Base-by-base conservation (phyloP, 208 protist genomes). In the Acanthamoeba triangularis region DNA sequence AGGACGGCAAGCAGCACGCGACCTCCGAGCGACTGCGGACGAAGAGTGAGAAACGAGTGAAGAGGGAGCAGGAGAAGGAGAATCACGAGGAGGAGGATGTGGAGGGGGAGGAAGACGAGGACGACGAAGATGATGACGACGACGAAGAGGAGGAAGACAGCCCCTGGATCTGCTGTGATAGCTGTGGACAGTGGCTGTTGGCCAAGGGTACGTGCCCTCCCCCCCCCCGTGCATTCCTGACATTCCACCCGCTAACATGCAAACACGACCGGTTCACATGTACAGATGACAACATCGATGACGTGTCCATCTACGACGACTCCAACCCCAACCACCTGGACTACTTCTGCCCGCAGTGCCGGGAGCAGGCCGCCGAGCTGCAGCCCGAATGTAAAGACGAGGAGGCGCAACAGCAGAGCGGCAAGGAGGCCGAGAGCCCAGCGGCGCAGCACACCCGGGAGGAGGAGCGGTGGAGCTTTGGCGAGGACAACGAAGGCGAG, bases 81-180 rank as follows among this genome's bases (percentile, higher is more conserved):
- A 54, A 37, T 3, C 18, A 87, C 28, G 78, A 87, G 28, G 78
- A 59, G 37, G 78, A 87, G 5, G 78, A 87, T 3, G 78, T 35
- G 13, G 78, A 5, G 20, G 78, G 13, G 8, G 78, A 87, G 28
- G 78, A 87, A 6, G n/a, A n/a, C n/a, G 84, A 90, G 33, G 84
- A 90, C 3, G 49, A 61, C 16, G 84, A 90, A 3, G 84, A 90
- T 3, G 84, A 90, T 8, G 84, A 90, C 33, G 84, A 90, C 7
- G 54, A 67, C 16, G 84, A 69, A 5, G 84, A 90, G 2, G 84
- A 69, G 2, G 59, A 90, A 37, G 84, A 90, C 59, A 90, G 84
- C 59, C 88, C 88, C 16, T 93, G 88, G 88, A 93, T 93, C 30
- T 93, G 88, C 37, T 93, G 88, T 61, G 88, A 93, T n/a, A 61